phyloP scores from a whole-genome alignment of 1,284 basidiomycete species.

The Microbotryum violaceum region DNA sequence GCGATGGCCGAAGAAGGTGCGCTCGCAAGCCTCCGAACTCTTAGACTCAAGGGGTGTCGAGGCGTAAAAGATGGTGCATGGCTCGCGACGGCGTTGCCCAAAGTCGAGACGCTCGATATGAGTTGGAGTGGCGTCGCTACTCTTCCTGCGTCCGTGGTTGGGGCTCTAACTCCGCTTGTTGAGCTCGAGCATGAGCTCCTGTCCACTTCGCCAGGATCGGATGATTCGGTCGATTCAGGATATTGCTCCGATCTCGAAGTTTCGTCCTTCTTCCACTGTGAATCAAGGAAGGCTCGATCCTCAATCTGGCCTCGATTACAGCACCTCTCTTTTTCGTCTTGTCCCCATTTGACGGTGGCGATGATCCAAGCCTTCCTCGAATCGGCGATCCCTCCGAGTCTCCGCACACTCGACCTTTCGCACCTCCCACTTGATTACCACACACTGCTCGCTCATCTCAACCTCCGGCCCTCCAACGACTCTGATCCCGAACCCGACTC shows the following conservation, averaged over 20 bases:
- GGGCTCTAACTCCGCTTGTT: neutral
- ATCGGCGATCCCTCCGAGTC: neutral
- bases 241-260: too few species aligned
- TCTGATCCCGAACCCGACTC: too few species aligned
- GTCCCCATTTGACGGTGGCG: neutral
- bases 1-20: neutral
- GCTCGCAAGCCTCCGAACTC: neutral
- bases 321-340: constrained; percentile 1
- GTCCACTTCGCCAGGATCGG: neutral
- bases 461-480: neutral
- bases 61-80: neutral
- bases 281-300: too few species aligned
- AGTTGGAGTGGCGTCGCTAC: constrained; percentile 3
- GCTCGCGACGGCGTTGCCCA: neutral
- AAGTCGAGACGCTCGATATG: constrained; percentile 5
- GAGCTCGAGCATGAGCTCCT: too few species aligned
- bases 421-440: neutral
- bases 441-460: neutral
- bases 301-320: neutral
- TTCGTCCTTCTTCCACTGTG: neutral
- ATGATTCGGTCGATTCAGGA: constrained; percentile 2
- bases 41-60: constrained; percentile 1
- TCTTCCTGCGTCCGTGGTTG: constrained; percentile 4
- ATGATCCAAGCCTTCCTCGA: neutral
- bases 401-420: constrained; percentile 5